Evolutionary conservation across 1,284 basidiomycete genomes (phyloP).

Genomic region (Malassezia nana): DNA sequence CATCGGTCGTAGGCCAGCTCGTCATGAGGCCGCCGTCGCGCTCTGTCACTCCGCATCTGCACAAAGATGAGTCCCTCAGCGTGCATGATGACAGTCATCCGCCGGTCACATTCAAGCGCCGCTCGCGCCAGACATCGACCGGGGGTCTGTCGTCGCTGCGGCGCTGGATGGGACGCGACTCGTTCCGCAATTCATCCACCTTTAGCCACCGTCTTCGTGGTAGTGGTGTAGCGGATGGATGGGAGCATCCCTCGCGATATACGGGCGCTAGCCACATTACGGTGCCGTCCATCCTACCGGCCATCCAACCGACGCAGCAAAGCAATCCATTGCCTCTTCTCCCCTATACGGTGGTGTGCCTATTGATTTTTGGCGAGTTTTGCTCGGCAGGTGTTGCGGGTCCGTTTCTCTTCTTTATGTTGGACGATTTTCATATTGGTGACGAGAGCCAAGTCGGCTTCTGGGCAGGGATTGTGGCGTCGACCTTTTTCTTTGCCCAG

Average conservation of each 20-base stretch:
- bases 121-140: neutral
- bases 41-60: neutral
- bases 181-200: neutral
- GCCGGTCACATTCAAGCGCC: constrained; percentile 14
- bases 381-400: constrained; percentile 64
- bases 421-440: constrained; percentile 41
- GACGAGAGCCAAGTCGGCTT: constrained; percentile 42
- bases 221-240: constrained; percentile 5
- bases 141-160: neutral
- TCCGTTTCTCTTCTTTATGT: constrained; percentile 47
- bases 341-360: constrained; percentile 43
- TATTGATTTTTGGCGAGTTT: constrained; percentile 46
- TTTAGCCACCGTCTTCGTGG: neutral
- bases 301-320: constrained; percentile 17
- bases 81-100: neutral
- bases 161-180: constrained; percentile 4
- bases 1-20: neutral
- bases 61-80: neutral
- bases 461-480: constrained; percentile 44
- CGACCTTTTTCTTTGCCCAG: constrained; percentile 49
- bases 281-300: constrained; percentile 22
- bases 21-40: neutral
- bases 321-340: constrained; percentile 39
- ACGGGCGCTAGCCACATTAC: constrained; percentile 10
- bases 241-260: constrained; percentile 16